Evolutionary conservation across 176 grass and related monocot species (phyloP).

Genomic region (Rhynchospora breviuscula): DNA sequence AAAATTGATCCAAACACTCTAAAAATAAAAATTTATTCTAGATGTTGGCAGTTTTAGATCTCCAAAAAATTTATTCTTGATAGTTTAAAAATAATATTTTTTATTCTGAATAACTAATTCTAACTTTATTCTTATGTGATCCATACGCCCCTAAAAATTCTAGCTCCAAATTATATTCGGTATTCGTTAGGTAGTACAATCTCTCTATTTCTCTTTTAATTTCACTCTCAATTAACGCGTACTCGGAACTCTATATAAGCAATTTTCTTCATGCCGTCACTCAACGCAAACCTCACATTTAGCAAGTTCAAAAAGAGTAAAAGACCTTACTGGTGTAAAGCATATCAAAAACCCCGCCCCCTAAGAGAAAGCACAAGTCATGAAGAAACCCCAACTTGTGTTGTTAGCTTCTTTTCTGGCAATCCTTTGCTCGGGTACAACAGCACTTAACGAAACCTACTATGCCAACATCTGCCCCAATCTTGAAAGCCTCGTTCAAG

Average conservation of each 20-base stretch:
- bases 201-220: background rate
- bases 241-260: background rate
- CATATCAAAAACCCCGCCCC: background rate
- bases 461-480: constrained; percentile 57
- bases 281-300: background rate
- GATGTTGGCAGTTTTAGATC: too few relatives aligned
- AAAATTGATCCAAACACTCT: too few relatives aligned
- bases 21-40: too few relatives aligned
- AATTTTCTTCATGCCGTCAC: background rate
- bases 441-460: constrained; percentile 40
- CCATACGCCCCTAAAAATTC: too few relatives aligned
- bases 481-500: constrained; percentile 55
- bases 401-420: background rate
- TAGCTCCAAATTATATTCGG: background rate
- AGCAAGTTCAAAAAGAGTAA: background rate
- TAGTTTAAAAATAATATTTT: too few relatives aligned
- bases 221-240: background rate
- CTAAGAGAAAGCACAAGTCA: background rate
- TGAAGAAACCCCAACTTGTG: constrained; percentile 1
- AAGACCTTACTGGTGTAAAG: background rate
- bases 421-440: background rate
- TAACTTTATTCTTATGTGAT: too few relatives aligned
- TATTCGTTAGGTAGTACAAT: background rate
- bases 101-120: too few relatives aligned
- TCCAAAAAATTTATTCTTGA: too few relatives aligned